Evolutionary conservation across 306 rosid genomes (phyloP), one percentile per base, ranked within the genome.

Genomic region (Rubus idaeus): DNA sequence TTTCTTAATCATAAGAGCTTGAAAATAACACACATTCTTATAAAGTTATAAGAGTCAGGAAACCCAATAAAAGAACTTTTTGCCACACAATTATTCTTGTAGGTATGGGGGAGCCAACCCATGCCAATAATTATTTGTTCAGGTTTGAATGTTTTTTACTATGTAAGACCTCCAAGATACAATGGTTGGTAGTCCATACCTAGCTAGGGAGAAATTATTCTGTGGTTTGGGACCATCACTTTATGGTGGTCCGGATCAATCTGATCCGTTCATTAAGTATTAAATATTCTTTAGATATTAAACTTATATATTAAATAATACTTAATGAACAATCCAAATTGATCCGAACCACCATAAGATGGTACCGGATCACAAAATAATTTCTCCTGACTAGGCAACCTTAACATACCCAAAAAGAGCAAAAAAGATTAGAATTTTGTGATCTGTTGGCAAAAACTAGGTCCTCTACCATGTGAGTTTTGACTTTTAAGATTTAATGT

Each of bases 401-500:
- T n/a, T 56, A 21, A 41, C 66, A 4, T 52, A 21, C 21, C 52
- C 52, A 20, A 13, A 30, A 55, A 73, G 3, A 39, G 37, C 2
- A 26, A 13, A 8, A 42, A 67, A 13, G 4, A 18, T 4, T 39
- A 18, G 14, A 23, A 69, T 0, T 70, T 18, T 53, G 13, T 17
- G 45, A 71, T 3, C 5, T 39, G 17, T 5, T 39, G 10, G 51
- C 50, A 8, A 37, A 39, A 53, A 11, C 6, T n/a, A 10, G 9
- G 41, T 60, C 45, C 60, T 61, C 6, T 46, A 61, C 70, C 78
- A 17, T 5, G 70, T 74, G 58, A 12, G n/a, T 5, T 6, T 44
- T 74, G 78, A 74, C 70, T 30, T 30, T 9, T 56, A 56, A 57
- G 26, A 42, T 41, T 53, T 12, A 56, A 5, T 17, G 70, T 30